These are phyloP conservation scores for Citrus medica DNA, from an alignment of 345 rosid genomes.

Conservation along the genomic window DNA sequence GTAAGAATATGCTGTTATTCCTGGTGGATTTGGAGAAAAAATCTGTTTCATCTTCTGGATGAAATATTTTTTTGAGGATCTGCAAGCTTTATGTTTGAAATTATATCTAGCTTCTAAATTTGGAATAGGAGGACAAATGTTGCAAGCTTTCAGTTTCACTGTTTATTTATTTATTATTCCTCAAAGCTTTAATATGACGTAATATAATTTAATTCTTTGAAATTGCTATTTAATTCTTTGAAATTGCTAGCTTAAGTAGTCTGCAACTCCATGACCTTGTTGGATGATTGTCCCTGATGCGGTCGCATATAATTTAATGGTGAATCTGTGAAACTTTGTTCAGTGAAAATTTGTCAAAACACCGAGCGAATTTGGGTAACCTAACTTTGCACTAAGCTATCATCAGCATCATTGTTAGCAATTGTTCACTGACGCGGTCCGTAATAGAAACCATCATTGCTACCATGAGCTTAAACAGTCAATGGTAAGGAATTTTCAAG, in stretches of 20 bases:
- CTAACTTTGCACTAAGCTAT: too few species aligned
- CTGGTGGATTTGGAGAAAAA: background rate
- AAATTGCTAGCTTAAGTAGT: slow-evolving; percentile 1
- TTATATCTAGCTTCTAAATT: background rate
- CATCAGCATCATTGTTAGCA: too few species aligned
- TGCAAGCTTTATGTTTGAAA: background rate
- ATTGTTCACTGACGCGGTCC: too few species aligned
- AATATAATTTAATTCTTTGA: background rate
- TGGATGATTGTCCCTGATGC: background rate
- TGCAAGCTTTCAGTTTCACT: background rate
- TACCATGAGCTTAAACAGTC: too few species aligned
- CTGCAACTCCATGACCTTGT: background rate
- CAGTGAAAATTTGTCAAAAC: background rate
- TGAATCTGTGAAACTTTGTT: background rate
- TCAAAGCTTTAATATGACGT: background rate
- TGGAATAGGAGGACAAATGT: background rate
- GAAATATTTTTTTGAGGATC: background rate
- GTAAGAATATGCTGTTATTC: slow-evolving; percentile 21
- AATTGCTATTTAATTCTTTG: background rate
- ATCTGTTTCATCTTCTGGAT: slow-evolving; percentile 1
- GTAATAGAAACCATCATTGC: too few species aligned
- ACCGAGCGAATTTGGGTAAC: too few species aligned
- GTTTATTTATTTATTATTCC: background rate
- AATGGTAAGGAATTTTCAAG: too few species aligned
- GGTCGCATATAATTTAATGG: background rate